phyloP scores from a whole-genome alignment of 345 rosid species.

The Hibiscus syriacus region DNA sequence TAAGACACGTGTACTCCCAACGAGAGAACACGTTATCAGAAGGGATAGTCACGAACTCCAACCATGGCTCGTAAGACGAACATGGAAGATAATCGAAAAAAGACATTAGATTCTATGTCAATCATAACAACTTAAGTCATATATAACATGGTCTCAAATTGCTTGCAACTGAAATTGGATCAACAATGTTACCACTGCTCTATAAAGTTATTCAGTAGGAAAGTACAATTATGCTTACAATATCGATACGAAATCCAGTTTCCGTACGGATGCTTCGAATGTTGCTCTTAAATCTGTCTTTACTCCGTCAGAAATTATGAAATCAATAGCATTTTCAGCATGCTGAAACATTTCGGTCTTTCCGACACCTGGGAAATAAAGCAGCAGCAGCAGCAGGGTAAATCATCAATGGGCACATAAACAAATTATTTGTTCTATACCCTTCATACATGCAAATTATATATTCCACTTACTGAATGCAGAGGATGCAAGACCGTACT shows the following conservation, averaged over 20 bases:
- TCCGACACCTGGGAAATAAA: conserved; percentile 52
- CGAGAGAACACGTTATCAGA: no score
- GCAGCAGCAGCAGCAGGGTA: no score
- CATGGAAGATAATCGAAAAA: no score
- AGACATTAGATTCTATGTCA: no score
- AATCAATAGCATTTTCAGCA: conserved; percentile 49
- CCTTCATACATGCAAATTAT: neutral
- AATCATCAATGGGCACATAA: conserved; percentile 2
- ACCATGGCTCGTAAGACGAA: neutral
- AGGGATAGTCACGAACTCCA: no score
- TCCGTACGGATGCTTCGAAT: conserved; percentile 23
- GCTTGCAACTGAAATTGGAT: neutral
- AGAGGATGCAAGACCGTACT: conserved; percentile 63
- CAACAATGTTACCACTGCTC: neutral
- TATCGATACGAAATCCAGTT: conserved; percentile 12
- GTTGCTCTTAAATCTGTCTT: conserved; percentile 1
- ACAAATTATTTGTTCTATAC: conserved; percentile 4
- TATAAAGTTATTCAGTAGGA: neutral
- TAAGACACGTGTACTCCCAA: no score
- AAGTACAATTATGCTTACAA: neutral
- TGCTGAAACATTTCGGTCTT: conserved; percentile 56
- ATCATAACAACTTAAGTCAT: no score
- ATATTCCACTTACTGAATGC: conserved; percentile 53
- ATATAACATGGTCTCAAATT: neutral
- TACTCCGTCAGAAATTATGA: conserved; percentile 39